Conservation (phyloP, 441 rosid genomes). For the Erodium moschatum region DNA sequence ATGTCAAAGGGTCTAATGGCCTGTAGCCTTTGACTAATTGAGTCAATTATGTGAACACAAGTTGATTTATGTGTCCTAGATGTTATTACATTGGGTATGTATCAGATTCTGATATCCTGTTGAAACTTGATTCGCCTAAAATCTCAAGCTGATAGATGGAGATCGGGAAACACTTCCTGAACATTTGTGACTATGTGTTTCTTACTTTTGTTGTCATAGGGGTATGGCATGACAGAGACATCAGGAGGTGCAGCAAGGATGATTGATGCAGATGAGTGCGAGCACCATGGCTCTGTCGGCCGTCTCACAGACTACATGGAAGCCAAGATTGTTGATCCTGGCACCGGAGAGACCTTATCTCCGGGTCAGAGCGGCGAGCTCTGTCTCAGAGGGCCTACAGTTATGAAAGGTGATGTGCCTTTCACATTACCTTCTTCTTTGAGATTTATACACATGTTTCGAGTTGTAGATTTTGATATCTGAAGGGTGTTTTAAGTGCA, state of each 20-base stretch:
- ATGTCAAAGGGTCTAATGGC: too few relatives aligned
- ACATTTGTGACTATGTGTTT: too few relatives aligned
- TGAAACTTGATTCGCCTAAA: too few relatives aligned
- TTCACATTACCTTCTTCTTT: not conserved
- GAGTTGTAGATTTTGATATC: too few relatives aligned
- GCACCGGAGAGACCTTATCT: conserved; percentile 51
- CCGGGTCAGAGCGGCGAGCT: conserved; percentile 80
- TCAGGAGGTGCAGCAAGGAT: conserved; percentile 41
- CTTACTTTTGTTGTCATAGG: conserved; percentile 25
- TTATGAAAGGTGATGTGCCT: conserved; percentile 55
- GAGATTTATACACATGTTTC: not conserved
- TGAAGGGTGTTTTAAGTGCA: conserved; percentile 21
- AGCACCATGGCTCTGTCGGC: conserved; percentile 55
- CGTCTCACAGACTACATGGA: conserved; percentile 53
- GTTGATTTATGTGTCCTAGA: too few relatives aligned
- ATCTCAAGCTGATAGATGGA: too few relatives aligned
- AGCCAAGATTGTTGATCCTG: conserved; percentile 71
- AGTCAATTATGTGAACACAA: too few relatives aligned
- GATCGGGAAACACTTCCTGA: too few relatives aligned
- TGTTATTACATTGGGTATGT: too few relatives aligned
- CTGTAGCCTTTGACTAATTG: too few relatives aligned
- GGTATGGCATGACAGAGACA: conserved; percentile 82
- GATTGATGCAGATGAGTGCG: conserved; percentile 39
- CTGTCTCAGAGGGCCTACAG: conserved; percentile 67
- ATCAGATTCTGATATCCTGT: too few relatives aligned